A percentile compares a stretch with the other conserved stretches of the same genome.
These are phyloP conservation scores for Monosporascus sp. DNA, from an alignment of 2,329 filamentous ascomycete genomes.

Conservation along the genomic window DNA sequence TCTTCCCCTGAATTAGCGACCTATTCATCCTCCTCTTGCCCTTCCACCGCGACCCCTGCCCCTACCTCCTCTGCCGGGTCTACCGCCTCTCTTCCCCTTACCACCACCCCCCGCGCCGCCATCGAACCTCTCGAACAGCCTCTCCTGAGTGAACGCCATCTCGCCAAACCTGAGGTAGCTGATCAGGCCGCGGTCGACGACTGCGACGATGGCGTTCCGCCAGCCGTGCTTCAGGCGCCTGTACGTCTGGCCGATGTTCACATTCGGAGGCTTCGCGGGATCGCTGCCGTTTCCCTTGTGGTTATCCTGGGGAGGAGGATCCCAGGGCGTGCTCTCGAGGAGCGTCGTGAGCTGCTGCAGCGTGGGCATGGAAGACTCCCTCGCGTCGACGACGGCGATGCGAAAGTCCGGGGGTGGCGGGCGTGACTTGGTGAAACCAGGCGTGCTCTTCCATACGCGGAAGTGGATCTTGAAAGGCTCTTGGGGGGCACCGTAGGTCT, in stretches of 20 bases:
- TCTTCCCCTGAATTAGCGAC: not conserved
- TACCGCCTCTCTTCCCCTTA: constrained; percentile 17
- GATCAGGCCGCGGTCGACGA: constrained; percentile 85
- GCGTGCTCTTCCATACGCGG: constrained; percentile 73
- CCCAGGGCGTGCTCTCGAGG: constrained; percentile 67
- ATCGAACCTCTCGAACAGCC: constrained; percentile 58
- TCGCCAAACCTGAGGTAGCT: constrained; percentile 83
- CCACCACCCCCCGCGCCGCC: constrained; percentile 20
- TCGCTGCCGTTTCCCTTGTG: constrained; percentile 39
- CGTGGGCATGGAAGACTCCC: constrained; percentile 66
- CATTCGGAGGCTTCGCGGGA: not conserved
- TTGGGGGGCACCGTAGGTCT: constrained; percentile 22
- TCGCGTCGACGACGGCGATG: constrained; percentile 75
- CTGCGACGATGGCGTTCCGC: constrained; percentile 76
- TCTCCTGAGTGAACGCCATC: constrained; percentile 72
- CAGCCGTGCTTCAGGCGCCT: constrained; percentile 78
- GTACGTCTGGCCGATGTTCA: constrained; percentile 46
- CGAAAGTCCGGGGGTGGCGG: constrained; percentile 79
- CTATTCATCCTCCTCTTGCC: constrained; percentile 10
- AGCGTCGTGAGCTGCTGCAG: constrained; percentile 66
- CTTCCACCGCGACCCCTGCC: constrained; percentile 15
- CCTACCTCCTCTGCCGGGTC: constrained; percentile 8
- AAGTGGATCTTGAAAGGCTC: constrained; percentile 70
- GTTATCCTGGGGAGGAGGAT: constrained; percentile 46
- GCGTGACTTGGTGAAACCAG: constrained; percentile 70